Evolutionary conservation across 1,139 yeast genomes (phyloP).

Genomic region (Zygosaccharomyces sapae): DNA sequence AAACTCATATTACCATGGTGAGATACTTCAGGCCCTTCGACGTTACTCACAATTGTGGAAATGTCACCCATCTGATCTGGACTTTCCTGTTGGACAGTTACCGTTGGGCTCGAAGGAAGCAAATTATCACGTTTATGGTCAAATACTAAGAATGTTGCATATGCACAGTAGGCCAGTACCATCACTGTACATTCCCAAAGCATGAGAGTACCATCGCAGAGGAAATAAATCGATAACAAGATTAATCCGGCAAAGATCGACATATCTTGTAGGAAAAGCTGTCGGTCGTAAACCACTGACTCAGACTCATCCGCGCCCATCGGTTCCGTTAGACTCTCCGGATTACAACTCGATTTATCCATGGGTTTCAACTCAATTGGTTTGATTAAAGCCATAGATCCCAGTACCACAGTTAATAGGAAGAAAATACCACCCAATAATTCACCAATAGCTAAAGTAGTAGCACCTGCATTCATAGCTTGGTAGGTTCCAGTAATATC

Average conservation of each 20-base stretch:
- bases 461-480: slow-evolving; percentile 65
- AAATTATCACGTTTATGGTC: slow-evolving; percentile 5
- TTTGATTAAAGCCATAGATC: slow-evolving; percentile 27
- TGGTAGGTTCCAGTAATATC: slow-evolving; percentile 82
- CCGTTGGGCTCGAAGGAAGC: background rate
- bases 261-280: slow-evolving; percentile 27
- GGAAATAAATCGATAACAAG: slow-evolving; percentile 17
- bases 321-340: background rate
- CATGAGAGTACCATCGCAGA: slow-evolving; percentile 25
- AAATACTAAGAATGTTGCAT: slow-evolving; percentile 17
- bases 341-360: slow-evolving; percentile 3
- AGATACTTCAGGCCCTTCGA: slow-evolving; percentile 5
- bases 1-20: slow-evolving; percentile 16
- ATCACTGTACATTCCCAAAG: slow-evolving; percentile 28
- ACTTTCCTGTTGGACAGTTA: background rate
- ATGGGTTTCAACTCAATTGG: slow-evolving; percentile 20
- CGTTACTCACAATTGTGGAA: slow-evolving; percentile 10
- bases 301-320: slow-evolving; percentile 6
- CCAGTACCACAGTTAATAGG: slow-evolving; percentile 31
- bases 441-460: slow-evolving; percentile 82
- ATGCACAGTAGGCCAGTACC: slow-evolving; percentile 20
- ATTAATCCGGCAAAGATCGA: slow-evolving; percentile 23
- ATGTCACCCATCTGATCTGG: slow-evolving; percentile 8
- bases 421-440: slow-evolving; percentile 62
- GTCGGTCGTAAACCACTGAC: slow-evolving; percentile 20